phyloP scores from a whole-genome alignment of 1,139 yeast species.

The Ashbya aceris region DNA sequence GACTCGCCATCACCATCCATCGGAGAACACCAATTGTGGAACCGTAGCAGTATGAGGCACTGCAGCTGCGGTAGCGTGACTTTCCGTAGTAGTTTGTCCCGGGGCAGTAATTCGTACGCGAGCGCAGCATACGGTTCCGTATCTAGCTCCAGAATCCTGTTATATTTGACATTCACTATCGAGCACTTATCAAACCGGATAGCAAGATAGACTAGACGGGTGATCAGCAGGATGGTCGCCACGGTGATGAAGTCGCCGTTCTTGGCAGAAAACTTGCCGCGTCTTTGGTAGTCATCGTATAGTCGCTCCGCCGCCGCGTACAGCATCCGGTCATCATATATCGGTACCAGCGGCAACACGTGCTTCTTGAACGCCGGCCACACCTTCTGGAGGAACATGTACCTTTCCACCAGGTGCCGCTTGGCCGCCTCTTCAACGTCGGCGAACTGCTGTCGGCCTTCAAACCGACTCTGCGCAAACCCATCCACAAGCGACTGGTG shows the following conservation, averaged over 20 bases:
- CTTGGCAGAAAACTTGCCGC: conserved; percentile 13
- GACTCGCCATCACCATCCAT: conserved; percentile 28
- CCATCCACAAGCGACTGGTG: conserved; percentile 22
- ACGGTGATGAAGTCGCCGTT: conserved; percentile 21
- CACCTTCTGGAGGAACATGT: conserved; percentile 14
- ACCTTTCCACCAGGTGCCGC: conserved; percentile 15
- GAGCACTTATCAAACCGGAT: conserved; percentile 13
- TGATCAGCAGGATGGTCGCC: conserved; percentile 19
- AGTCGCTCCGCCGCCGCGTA: conserved; percentile 12
- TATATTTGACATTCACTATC: conserved; percentile 1
- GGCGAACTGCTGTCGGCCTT: background rate
- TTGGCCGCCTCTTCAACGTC: conserved; percentile 1
- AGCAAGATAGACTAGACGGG: conserved; percentile 20
- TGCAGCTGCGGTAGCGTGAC: conserved; percentile 24
- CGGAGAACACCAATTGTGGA: conserved; percentile 28
- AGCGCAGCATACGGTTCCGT: conserved; percentile 20
- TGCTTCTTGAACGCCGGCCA: conserved; percentile 18
- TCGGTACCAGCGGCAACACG: conserved; percentile 19
- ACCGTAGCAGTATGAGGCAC: conserved; percentile 20
- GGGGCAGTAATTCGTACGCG: conserved; percentile 18
- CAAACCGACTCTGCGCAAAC: conserved; percentile 20
- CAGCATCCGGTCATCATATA: conserved; percentile 17
- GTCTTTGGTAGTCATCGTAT: conserved; percentile 13
- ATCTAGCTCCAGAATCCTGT: conserved; percentile 16
- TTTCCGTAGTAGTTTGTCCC: conserved; percentile 21